These are phyloP conservation scores for Auricularia auricula-judae DNA, from an alignment of 768 basidiomycete species.

Conservation along the genomic window DNA sequence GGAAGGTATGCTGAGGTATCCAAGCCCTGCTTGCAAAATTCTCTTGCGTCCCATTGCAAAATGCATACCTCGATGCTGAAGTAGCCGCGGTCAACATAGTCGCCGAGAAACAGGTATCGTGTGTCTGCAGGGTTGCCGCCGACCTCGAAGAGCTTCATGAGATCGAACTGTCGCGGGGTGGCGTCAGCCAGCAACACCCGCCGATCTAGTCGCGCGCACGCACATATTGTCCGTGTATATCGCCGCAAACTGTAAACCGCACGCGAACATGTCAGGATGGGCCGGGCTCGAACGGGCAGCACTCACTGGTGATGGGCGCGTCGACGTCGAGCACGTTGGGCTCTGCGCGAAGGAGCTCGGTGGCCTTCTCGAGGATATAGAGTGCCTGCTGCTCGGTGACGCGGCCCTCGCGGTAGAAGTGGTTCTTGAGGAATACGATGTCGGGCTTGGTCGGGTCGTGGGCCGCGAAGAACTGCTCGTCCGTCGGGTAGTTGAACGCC, in stretches of 20 bases:
- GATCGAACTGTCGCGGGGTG: constrained; percentile 23
- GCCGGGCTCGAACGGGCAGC: not conserved
- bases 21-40: too few species aligned
- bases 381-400: constrained; percentile 32
- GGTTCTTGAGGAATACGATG: constrained; percentile 36
- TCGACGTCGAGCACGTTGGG: constrained; percentile 35
- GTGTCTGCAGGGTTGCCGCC: constrained; percentile 36
- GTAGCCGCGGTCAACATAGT: constrained; percentile 37
- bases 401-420: constrained; percentile 33
- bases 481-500: constrained; percentile 28
- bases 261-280: not conserved
- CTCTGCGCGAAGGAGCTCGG: constrained; percentile 28
- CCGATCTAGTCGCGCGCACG: not conserved
- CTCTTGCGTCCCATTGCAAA: not conserved
- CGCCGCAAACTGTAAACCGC: constrained; percentile 26
- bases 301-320: constrained; percentile 31
- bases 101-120: constrained; percentile 35
- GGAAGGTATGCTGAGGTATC: too few species aligned
- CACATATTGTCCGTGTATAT: constrained; percentile 38
- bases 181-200: not conserved
- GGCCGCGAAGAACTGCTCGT: constrained; percentile 30
- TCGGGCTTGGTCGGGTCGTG: constrained; percentile 28
- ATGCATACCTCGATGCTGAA: constrained; percentile 33
- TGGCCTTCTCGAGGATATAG: constrained; percentile 27
- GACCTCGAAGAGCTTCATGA: constrained; percentile 37